Evolutionary conservation across 2,329 filamentous ascomycete species (phyloP), one percentile per base, ranked within the genome.

Genomic region (Hypoxylon sp.): DNA sequence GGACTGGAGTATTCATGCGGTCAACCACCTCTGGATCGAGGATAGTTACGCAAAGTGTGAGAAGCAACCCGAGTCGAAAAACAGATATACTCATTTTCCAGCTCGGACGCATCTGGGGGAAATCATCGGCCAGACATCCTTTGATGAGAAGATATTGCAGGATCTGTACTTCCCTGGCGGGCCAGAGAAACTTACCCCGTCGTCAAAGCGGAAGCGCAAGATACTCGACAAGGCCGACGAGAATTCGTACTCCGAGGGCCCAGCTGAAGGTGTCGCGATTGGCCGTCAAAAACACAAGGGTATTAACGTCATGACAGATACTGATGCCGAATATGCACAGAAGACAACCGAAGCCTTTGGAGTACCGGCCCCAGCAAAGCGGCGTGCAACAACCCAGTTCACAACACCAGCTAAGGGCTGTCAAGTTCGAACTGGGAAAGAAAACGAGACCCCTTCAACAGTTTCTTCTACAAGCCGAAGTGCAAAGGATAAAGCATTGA

Each of bases 21-120:
- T 97, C 73, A 99, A 98, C 77, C 96, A 99, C 76, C 84, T 99
- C 0, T 99, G 96, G 96, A 86, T 99, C 47, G 96, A 99, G 78
- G 96, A 99, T 75, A 96, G 94, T 78, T 99, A 98, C 75, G 93
- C 95, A 1, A 93, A 91, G 76, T 97, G 94, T 81, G 86, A 91
- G 74, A 82, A 91, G 62, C 91, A 93, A 76, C 87, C 88, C 0
- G 81, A 94, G 21, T 91, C 91, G 3, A 87, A 92, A 54, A 83
- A 86, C 7, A 90, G 91, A 68, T 99, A 97, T 76, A 93, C 87
- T 0, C 90, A 94, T 75, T 99, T 98, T 71, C 96, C 96, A 14
- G 85, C 87, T 9, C 87, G 94, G 61, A 98, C 95, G 1, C 98
- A 99, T 76, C 84, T 99, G 5, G 92, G 94, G 54, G 96, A 98